These are phyloP conservation scores for Escallonia herrerae DNA, from an alignment of 129 eudicot genomes.

Conservation along the genomic window DNA sequence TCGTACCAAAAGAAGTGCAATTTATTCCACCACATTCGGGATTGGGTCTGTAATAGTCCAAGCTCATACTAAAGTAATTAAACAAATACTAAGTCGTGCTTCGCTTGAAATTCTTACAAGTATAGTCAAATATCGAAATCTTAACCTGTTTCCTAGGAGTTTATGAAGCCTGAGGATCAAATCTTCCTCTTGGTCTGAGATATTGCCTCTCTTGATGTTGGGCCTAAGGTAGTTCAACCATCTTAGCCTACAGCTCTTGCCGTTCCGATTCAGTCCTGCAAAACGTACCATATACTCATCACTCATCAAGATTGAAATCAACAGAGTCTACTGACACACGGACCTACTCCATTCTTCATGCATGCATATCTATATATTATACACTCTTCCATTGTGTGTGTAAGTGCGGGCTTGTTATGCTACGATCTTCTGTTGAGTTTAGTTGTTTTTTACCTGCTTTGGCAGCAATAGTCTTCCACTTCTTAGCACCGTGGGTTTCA, in stretches of 20 bases:
- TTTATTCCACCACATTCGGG: too few species aligned
- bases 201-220: constrained; percentile 37
- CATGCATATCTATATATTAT: neutral
- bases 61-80: too few species aligned
- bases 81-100: too few species aligned
- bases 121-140: neutral
- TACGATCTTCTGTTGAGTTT: neutral
- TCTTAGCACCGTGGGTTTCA: constrained; percentile 27
- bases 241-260: constrained; percentile 45
- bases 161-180: constrained; percentile 40
- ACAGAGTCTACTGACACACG: neutral
- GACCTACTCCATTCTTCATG: neutral
- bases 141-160: constrained; percentile 41
- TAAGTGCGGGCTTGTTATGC: neutral
- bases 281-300: neutral
- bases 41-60: too few species aligned
- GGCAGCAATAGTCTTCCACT: constrained; percentile 30
- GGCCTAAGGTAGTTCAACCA: constrained; percentile 44
- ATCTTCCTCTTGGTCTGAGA: constrained; percentile 43
- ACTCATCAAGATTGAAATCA: neutral
- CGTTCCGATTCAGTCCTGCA: constrained; percentile 34
- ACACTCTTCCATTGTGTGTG: neutral
- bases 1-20: too few species aligned
- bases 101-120: too few species aligned
- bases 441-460: constrained; percentile 30